A percentile compares a stretch with the other conserved stretches of the same genome.
Evolutionary conservation across 306 rosid genomes (phyloP).

Genomic region (Calophaca sinica): DNA sequence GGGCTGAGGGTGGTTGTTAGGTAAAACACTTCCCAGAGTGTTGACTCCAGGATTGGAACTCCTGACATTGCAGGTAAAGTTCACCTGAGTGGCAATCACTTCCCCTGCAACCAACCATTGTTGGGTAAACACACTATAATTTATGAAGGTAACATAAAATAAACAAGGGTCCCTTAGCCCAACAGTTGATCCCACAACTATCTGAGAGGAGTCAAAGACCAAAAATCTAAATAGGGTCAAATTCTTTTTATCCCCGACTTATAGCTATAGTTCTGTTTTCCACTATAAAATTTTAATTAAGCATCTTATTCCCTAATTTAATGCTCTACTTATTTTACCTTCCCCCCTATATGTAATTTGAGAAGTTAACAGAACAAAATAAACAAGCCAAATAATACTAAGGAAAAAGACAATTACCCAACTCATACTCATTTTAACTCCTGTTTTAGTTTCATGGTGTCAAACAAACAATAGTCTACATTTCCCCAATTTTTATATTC

Average conservation of each 20-base stretch:
- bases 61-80: not conserved
- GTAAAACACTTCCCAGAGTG: not conserved
- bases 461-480: not conserved
- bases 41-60: not conserved
- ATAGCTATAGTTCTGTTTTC: not conserved
- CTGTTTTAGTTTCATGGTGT: slow-evolving; percentile 19
- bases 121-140: not conserved
- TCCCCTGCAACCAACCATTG: not conserved
- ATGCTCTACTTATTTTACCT: slow-evolving; percentile 6
- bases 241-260: not conserved
- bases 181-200: not conserved
- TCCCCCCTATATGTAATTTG: not conserved
- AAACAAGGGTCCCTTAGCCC: not conserved
- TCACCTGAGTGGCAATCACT: not conserved
- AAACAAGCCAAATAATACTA: not conserved
- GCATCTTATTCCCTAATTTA: not conserved
- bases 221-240: not conserved
- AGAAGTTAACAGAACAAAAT: not conserved
- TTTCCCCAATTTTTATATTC: not conserved
- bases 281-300: not conserved
- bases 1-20: not conserved
- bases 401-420: not conserved
- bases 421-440: slow-evolving; percentile 1
- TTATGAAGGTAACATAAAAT: not conserved
- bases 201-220: not conserved